Base-by-base conservation (phyloP, 345 rosid genomes). In the Triadica sebifera region DNA sequence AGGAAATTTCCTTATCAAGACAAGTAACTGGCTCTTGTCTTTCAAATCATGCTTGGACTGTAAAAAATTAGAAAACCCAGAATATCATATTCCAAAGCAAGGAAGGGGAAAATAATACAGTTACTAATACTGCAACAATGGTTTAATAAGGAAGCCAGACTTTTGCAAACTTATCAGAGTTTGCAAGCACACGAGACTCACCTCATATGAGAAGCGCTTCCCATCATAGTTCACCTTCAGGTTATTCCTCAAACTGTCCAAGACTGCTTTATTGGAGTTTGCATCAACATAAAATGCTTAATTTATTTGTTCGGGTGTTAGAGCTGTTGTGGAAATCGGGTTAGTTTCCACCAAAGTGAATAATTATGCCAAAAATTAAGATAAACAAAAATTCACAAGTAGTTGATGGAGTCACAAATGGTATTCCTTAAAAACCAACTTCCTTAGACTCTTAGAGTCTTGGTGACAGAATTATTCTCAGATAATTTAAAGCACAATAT, bases 241-340 rank as follows among this genome's bases (percentile, higher is more conserved):
- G 75, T 94, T 94, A 64, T 90, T 90, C 69, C 80, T 86, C 84
- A 92, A 77, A 75, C 93, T 88, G 78, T 90, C 96, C 77, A 94
- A 92, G 59, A 92, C 97, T 71, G 87, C 92, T 80, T 90, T 94
- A 76, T 92, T 92, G 46, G 90, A 72, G 74, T 79, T 79, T 82
- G 79, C 81, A 77, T 92, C 96, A 46, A 90, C 97, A 70, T 86
- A 78, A 74, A 91, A 86, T 2, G 75, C 82, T 73, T 89, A 91
- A 25, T 89, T 92, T 79, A 94, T 94, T 84, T 90, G 90, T 81
- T 94, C 92, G 4, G 92, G 87, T 12, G 97, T 90, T 12, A n/a
- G n/a, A n/a, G n/a, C n/a, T n/a, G n/a, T n/a, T n/a, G n/a, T n/a
- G n/a, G n/a, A n/a, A n/a, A n/a, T n/a, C n/a, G n/a, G n/a, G n/a